phyloP scores from a whole-genome alignment of 108 stramenopile species.

The Bacterosira constricta region DNA sequence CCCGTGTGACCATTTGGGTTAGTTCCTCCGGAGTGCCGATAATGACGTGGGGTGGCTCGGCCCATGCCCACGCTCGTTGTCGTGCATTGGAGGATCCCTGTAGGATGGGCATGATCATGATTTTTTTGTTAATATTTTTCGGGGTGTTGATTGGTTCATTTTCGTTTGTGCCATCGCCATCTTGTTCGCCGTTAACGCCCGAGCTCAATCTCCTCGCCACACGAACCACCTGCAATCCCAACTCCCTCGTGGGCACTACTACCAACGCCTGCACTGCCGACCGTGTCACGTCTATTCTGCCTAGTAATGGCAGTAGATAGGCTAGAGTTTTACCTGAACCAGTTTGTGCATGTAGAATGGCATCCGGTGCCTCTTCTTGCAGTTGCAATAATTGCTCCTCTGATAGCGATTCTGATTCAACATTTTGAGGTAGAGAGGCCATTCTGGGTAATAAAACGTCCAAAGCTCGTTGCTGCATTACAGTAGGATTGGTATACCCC shows the following conservation, averaged over 20 bases:
- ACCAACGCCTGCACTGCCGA: constrained; percentile 73
- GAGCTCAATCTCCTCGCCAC: constrained; percentile 72
- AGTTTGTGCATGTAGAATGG: constrained; percentile 85
- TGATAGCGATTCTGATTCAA: neutral
- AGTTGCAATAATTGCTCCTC: neutral
- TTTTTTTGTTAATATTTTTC: constrained; percentile 31
- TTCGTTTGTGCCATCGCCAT: neutral
- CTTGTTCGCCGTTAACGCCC: neutral
- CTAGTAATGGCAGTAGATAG: constrained; percentile 73
- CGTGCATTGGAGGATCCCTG: constrained; percentile 84
- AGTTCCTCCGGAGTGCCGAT: constrained; percentile 77
- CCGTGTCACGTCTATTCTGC: constrained; percentile 52
- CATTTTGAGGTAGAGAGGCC: neutral
- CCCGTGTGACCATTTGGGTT: constrained; percentile 71
- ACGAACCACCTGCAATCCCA: constrained; percentile 91
- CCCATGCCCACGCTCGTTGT: constrained; percentile 94
- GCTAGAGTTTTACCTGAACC: constrained; percentile 83
- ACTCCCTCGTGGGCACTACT: constrained; percentile 93
- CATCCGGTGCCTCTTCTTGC: constrained; percentile 39
- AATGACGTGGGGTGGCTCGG: constrained; percentile 73
- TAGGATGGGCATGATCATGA: constrained; percentile 91
- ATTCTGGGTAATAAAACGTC: constrained; percentile 47
- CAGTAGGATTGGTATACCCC: constrained; percentile 65
- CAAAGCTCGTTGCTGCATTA: constrained; percentile 68
- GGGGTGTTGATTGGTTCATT: neutral